Evolutionary conservation across 495 filamentous ascomycete species (phyloP), one percentile per base, ranked within the genome.

Genomic region (Hypoxylon intermedium): DNA sequence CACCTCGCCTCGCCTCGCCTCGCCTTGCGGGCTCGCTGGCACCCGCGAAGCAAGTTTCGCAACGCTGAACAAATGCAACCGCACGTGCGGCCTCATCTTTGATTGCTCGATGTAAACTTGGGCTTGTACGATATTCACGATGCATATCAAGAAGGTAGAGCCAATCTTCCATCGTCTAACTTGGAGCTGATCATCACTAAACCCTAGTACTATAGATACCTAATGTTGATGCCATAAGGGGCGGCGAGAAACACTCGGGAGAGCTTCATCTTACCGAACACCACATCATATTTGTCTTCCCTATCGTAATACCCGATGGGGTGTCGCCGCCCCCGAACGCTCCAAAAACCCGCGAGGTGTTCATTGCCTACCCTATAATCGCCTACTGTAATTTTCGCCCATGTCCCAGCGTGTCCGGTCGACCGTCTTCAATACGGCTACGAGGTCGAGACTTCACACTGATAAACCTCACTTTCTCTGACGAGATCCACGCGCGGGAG

Each of bases 341-440:
- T 18, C 52, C 73, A 7, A 83, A 80, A 64, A 82, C 85, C n/a
- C 86, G 84, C 70, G 89, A 96, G 70, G 81, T 89, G 47, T 97
- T 93, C 90, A 89, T 98, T 49, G 91, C 93, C 12, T 98, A 95
- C 70, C 93, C 92, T 23, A 90, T 97, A 66, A 92, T 98, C 68
- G 81, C 85, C 7, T 84, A 84, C 60, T 92, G 89, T 68, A 85
- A 82, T 15, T 81, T 91, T 38, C 81, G 89, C 44, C 86, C 90
- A 50, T 83, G 84, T 53, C 87, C 90, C 30, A 84, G 87, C 9
- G 81, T 78, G 6, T 89, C 90, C 51, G 84, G 86, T 53, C 81
- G 88, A 20, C 83, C 83, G 21, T 93, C 94, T 6, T 90, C 91
- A 3, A 90, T 99, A 71, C 87, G 94, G 36, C 73, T 99, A 28